These are phyloP conservation scores for Ogataea pilisensis DNA, from an alignment of 805 yeast species.

Conservation along the genomic window DNA sequence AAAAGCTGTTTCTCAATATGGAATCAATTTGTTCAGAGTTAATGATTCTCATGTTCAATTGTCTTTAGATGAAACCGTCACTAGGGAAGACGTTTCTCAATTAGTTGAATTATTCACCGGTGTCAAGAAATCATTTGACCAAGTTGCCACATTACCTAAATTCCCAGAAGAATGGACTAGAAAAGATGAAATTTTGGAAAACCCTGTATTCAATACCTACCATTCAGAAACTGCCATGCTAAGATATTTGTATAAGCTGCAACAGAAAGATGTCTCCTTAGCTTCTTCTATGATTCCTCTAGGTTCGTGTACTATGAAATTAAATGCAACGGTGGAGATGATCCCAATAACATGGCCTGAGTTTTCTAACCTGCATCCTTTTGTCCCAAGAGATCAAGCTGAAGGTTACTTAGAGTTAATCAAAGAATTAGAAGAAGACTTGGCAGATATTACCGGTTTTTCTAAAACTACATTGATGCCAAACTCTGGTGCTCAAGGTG, in stretches of 20 bases:
- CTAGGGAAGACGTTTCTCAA: slow-evolving; percentile 52
- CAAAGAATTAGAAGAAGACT: slow-evolving; percentile 72
- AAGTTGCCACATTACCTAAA: slow-evolving; percentile 38
- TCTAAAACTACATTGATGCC: slow-evolving; percentile 91
- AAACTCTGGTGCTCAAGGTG: slow-evolving; percentile 98
- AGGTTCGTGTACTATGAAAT: slow-evolving; percentile 98
- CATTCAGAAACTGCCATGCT: slow-evolving; percentile 95
- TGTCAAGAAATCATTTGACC: slow-evolving; percentile 14
- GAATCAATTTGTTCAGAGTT: slow-evolving; percentile 74
- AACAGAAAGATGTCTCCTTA: slow-evolving; percentile 82
- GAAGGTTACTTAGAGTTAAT: slow-evolving; percentile 77
- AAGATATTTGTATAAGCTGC: slow-evolving; percentile 81
- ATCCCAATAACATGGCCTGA: slow-evolving; percentile 93
- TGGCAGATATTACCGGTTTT: slow-evolving; percentile 91
- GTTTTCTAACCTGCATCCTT: slow-evolving; percentile 84
- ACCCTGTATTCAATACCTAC: slow-evolving; percentile 78
- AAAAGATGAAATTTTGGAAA: slow-evolving; percentile 56
- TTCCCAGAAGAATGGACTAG: slow-evolving; percentile 49
- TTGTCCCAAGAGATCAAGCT: slow-evolving; percentile 88
- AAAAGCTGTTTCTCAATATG: slow-evolving; percentile 54
- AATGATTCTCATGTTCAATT: slow-evolving; percentile 59
- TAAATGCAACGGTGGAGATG: slow-evolving; percentile 95
- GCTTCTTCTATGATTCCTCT: slow-evolving; percentile 97
- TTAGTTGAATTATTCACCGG: slow-evolving; percentile 61
- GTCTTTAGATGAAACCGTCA: slow-evolving; percentile 89